phyloP scores from a whole-genome alignment of 176 grass and related monocot genomes.

The Dendrocalamus sinicus region DNA sequence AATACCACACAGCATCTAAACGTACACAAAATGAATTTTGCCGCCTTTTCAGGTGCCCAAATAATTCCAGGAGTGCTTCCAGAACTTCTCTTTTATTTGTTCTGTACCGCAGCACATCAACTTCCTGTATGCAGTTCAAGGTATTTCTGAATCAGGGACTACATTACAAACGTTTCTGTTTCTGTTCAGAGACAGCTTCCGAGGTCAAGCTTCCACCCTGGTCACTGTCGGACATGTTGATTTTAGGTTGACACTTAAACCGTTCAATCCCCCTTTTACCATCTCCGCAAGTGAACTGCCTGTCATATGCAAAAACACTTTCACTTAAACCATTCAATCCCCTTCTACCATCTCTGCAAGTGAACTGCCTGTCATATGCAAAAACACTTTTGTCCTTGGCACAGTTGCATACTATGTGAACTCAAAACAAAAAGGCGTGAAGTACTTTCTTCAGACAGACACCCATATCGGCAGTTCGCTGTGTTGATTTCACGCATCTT shows the following conservation, averaged over 20 bases:
- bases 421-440: background rate
- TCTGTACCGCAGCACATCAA: background rate
- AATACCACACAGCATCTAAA: background rate
- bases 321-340: too few species aligned
- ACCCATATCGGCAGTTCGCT: background rate
- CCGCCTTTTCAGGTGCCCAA: background rate
- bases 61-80: background rate
- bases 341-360: too few species aligned
- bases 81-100: background rate
- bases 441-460: background rate
- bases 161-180: background rate
- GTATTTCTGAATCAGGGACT: background rate
- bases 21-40: background rate
- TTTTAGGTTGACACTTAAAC: too few species aligned
- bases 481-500: too few species aligned
- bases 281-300: too few species aligned
- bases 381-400: background rate
- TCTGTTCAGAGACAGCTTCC: background rate
- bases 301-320: background rate
- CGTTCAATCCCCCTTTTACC: too few species aligned
- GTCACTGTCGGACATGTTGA: background rate
- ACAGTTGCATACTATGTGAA: background rate
- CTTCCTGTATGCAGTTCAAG: background rate
- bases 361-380: too few species aligned
- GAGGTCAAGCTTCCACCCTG: background rate